A percentile compares a stretch with the other conserved stretches of the same genome.
phyloP scores from a whole-genome alignment of 345 rosid genomes.

The Theobroma cacao region DNA sequence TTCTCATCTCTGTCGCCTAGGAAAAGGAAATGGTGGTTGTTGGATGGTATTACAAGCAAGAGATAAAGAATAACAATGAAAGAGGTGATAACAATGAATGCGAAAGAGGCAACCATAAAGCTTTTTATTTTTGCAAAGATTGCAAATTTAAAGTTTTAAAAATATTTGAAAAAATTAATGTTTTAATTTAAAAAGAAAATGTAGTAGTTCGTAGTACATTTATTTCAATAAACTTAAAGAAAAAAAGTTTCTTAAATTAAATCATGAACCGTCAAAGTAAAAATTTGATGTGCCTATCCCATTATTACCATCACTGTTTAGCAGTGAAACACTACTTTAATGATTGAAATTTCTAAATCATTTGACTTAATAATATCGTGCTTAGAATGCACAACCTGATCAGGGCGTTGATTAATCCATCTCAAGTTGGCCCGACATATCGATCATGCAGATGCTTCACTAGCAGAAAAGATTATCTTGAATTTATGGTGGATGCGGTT shows the following conservation, averaged over 20 bases:
- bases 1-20: neutral
- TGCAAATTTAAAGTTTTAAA: too few species aligned
- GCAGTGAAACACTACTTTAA: neutral
- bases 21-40: neutral
- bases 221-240: too few species aligned
- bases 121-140: too few species aligned
- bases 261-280: too few species aligned
- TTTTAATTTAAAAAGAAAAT: too few species aligned
- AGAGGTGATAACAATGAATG: neutral
- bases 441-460: neutral
- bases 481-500: neutral
- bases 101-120: neutral
- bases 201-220: too few species aligned
- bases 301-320: neutral
- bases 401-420: neutral
- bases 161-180: too few species aligned
- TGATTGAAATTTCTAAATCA: neutral
- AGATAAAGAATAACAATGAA: neutral
- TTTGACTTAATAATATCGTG: neutral
- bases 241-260: neutral
- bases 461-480: neutral
- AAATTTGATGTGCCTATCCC: too few species aligned
- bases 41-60: neutral
- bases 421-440: neutral
- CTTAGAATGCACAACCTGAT: neutral